Base-by-base conservation (phyloP, 2,329 filamentous ascomycete genomes). In the Pezicula radicicola region DNA sequence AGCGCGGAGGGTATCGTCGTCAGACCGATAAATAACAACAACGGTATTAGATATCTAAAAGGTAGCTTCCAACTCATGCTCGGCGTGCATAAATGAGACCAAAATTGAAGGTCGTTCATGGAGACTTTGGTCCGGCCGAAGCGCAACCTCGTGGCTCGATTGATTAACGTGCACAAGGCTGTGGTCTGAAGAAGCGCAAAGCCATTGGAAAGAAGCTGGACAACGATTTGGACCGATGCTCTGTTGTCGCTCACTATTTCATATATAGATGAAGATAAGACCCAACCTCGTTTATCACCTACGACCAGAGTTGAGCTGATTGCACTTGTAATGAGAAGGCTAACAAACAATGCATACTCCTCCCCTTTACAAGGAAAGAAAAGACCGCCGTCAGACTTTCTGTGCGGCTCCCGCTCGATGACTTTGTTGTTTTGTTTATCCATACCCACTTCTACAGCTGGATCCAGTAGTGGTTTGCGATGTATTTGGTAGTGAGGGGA, bases 201-300 rank as follows among this genome's bases (percentile, higher is more conserved):
- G 13, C 15, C 16, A 35, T 19, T 51, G 12, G 52, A 39, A n/a
- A 50, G 15, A 8, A 54, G n/a, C 37, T 56, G 52, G 18, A 54
- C 45, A 44, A 30, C 16, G 2, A 54, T 28, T 40, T 56, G 52
- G 7, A 49, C 28, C 13, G 51, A 45, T 2, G 49, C 51, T 48
- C 51, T 39, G 43, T 52, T 52, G 4, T 10, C 18, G 19, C 44
- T 25, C n/a, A 56, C 45, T 9, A 35, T 13, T 9, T 52, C 15
- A 40, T 54, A 50, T 2, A 36, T 13, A 21, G 21, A 21, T 21
- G 21, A 21, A 21, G 21, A 21, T 5, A 21, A 21, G 21, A 21
- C 21, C 21, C 21, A 21, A 5, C 21, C 21, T 21, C 21, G 21
- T 21, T 21, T 21, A 5, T 21, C 21, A 5, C 21, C 21, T 21